Evolutionary conservation across 1,139 yeast species (phyloP).

Genomic region (Kurtzmaniella natalensis): DNA sequence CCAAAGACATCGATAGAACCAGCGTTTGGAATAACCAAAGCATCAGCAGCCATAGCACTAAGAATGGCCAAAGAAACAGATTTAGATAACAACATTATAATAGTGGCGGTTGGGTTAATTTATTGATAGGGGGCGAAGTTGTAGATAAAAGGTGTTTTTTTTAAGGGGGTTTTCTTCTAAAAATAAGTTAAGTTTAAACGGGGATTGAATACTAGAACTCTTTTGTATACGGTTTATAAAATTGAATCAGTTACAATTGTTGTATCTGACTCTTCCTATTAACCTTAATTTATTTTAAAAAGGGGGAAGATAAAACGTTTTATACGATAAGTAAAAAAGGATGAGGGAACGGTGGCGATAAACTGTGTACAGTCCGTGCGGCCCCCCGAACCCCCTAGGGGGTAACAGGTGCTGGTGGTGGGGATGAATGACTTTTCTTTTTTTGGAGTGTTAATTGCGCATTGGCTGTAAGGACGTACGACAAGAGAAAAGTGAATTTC

Average conservation of each 20-base stretch:
- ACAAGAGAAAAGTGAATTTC: too few species aligned
- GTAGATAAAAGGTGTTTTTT: background rate
- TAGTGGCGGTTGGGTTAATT: background rate
- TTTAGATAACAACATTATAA: slow-evolving; percentile 42
- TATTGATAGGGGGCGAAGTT: background rate
- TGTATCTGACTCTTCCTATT: background rate
- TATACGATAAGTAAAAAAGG: background rate
- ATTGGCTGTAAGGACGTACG: too few species aligned
- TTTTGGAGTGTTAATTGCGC: too few species aligned
- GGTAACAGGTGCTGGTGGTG: background rate
- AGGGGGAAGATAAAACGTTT: slow-evolving; percentile 2
- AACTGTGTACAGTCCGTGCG: slow-evolving; percentile 7
- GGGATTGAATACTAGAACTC: slow-evolving; percentile 1
- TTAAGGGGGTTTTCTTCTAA: slow-evolving; percentile 1
- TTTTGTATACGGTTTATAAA: too few species aligned
- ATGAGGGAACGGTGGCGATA: slow-evolving; percentile 7
- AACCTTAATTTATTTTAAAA: too few species aligned
- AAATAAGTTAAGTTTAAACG: background rate
- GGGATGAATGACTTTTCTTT: too few species aligned
- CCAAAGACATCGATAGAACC: slow-evolving; percentile 39
- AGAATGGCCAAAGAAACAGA: slow-evolving; percentile 49
- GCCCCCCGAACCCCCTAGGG: background rate
- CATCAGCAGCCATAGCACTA: slow-evolving; percentile 58
- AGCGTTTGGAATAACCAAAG: slow-evolving; percentile 59
- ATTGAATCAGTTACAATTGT: too few species aligned